Conservation (phyloP, 2,329 filamentous ascomycete genomes). For the Paramyrothecium roridum region DNA sequence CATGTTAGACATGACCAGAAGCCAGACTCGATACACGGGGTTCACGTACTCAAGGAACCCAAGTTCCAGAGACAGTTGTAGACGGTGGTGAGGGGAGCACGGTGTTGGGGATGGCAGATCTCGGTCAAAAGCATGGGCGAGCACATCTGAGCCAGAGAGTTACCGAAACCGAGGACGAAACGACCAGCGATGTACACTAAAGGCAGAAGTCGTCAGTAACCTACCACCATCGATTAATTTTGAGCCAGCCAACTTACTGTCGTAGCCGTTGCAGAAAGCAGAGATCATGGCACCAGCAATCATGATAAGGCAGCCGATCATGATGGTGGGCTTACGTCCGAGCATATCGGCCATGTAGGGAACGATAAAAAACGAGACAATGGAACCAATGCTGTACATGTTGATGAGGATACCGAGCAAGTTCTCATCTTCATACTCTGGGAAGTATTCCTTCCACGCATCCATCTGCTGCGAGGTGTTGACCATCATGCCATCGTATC, state of each 20-base stretch:
- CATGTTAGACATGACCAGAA: neutral
- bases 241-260: constrained; percentile 28
- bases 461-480: constrained; percentile 59
- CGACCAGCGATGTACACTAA: constrained; percentile 36
- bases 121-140: constrained; percentile 64
- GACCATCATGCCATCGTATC: constrained; percentile 59
- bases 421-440: constrained; percentile 31
- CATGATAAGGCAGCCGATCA: constrained; percentile 42
- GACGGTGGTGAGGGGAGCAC: constrained; percentile 60
- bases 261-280: constrained; percentile 39
- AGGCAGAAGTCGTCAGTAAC: constrained; percentile 1
- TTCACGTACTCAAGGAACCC: constrained; percentile 38
- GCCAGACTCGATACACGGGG: neutral
- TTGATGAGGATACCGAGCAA: constrained; percentile 47
- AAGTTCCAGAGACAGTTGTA: constrained; percentile 69
- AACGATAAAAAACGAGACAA: constrained; percentile 42
- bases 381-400: constrained; percentile 50
- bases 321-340: constrained; percentile 41
- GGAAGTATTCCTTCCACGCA: constrained; percentile 50
- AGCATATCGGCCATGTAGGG: constrained; percentile 41
- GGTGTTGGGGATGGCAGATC: constrained; percentile 66
- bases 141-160: constrained; percentile 60
- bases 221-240: neutral
- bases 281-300: constrained; percentile 38
- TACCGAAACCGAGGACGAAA: constrained; percentile 59